phyloP scores from a whole-genome alignment of 805 yeast species.

The Saccharomyces kudriavzevii region DNA sequence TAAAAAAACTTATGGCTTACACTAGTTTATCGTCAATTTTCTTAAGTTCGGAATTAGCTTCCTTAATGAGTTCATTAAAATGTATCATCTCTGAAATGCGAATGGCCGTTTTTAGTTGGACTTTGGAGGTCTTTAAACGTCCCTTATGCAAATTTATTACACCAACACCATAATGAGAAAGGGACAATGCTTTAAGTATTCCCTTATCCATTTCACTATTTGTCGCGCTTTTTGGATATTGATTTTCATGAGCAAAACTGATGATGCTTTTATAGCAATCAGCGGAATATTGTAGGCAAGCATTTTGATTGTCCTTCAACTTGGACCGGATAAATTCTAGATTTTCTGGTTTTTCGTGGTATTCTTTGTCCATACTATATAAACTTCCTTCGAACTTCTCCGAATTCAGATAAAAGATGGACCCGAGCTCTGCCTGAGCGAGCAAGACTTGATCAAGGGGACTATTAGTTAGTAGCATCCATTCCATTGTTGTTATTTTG shows the following conservation, averaged over 20 bases:
- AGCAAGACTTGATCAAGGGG: slow-evolving; percentile 50
- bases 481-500: slow-evolving; percentile 49
- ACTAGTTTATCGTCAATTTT: slow-evolving; percentile 22
- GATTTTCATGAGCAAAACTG: slow-evolving; percentile 26
- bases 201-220: background rate
- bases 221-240: slow-evolving; percentile 3
- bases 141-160: slow-evolving; percentile 57
- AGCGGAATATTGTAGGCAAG: slow-evolving; percentile 20
- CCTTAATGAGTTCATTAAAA: slow-evolving; percentile 47
- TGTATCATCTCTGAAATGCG: slow-evolving; percentile 56
- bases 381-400: slow-evolving; percentile 46
- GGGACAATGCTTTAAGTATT: slow-evolving; percentile 44
- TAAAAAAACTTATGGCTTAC: background rate
- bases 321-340: background rate
- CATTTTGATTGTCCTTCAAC: slow-evolving; percentile 7
- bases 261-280: slow-evolving; percentile 34
- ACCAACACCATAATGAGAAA: slow-evolving; percentile 76
- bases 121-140: slow-evolving; percentile 45
- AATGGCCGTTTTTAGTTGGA: slow-evolving; percentile 54
- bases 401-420: slow-evolving; percentile 54
- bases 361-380: slow-evolving; percentile 16
- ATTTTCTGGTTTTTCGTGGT: slow-evolving; percentile 8
- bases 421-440: slow-evolving; percentile 58
- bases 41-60: slow-evolving; percentile 53
- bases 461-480: slow-evolving; percentile 59